These are phyloP conservation scores for Phytophthora sp. DNA, from an alignment of 352 stramenopile species.

Conservation along the genomic window DNA sequence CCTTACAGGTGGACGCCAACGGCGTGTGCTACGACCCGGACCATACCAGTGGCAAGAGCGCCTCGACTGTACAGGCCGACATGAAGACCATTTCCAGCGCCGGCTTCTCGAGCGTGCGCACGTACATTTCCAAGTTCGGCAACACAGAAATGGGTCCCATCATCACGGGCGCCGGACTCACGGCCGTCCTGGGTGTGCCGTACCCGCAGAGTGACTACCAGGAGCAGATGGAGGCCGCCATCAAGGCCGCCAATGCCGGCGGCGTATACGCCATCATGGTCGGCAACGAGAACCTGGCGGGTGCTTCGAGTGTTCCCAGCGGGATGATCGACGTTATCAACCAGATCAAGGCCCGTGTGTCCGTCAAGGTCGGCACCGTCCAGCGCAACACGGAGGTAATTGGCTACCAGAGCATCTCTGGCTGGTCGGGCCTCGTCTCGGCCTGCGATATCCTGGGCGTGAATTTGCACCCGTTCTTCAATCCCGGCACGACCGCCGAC, in stretches of 20 bases:
- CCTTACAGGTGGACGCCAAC: slow-evolving; percentile 55
- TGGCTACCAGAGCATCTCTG: slow-evolving; percentile 30
- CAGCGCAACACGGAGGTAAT: slow-evolving; percentile 72
- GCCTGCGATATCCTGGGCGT: slow-evolving; percentile 56
- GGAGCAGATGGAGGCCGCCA: slow-evolving; percentile 47
- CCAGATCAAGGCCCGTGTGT: slow-evolving; percentile 53
- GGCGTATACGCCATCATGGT: slow-evolving; percentile 67
- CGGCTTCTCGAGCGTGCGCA: slow-evolving; percentile 69
- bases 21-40: slow-evolving; percentile 77
- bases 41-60: slow-evolving; percentile 50
- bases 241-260: slow-evolving; percentile 47
- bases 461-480: slow-evolving; percentile 73
- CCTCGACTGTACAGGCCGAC: slow-evolving; percentile 43
- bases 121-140: slow-evolving; percentile 72
- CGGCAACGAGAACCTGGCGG: slow-evolving; percentile 71
- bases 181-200: slow-evolving; percentile 55
- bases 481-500: slow-evolving; percentile 33
- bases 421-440: slow-evolving; percentile 48
- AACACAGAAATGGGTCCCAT: slow-evolving; percentile 55
- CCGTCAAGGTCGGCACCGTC: slow-evolving; percentile 70
- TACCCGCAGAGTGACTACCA: slow-evolving; percentile 54
- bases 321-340: slow-evolving; percentile 60
- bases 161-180: slow-evolving; percentile 56
- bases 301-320: slow-evolving; percentile 33
- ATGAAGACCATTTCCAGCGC: slow-evolving; percentile 55